Percentiles rank a stretch among this genome's conserved stretches.
Conservation (phyloP, 805 yeast genomes). For the Brettanomyces nanus region DNA sequence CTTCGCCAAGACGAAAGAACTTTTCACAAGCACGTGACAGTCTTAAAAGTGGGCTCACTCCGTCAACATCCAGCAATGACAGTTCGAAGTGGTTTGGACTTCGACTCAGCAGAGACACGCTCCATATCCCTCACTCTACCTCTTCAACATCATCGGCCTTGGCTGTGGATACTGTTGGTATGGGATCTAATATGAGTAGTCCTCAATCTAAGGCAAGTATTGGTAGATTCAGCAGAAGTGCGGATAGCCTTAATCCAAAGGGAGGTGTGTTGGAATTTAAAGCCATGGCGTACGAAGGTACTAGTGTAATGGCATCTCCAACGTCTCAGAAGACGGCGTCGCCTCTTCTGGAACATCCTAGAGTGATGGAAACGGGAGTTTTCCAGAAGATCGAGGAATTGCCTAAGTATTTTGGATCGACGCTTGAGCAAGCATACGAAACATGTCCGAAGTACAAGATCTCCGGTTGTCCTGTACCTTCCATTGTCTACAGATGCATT, state of each 20-base stretch:
- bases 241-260: neutral
- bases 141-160: neutral
- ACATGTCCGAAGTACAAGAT: conserved; percentile 40
- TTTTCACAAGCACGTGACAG: no score
- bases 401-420: conserved; percentile 54
- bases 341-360: no score
- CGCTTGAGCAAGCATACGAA: conserved; percentile 41
- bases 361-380: conserved; percentile 7
- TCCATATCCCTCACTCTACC: neutral
- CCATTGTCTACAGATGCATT: conserved; percentile 68
- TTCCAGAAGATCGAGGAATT: conserved; percentile 16
- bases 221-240: neutral
- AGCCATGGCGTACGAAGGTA: conserved; percentile 25
- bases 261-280: conserved; percentile 23
- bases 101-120: neutral
- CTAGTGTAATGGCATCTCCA: neutral
- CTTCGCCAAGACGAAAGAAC: neutral
- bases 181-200: neutral
- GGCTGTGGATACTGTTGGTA: neutral
- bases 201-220: neutral
- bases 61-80: neutral
- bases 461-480: conserved; percentile 48
- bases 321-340: neutral
- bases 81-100: conserved; percentile 2
- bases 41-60: neutral